Percentiles rank a stretch among this genome's conserved stretches.
phyloP scores from a whole-genome alignment of 345 rosid species.

The Gynandropsis gynandra region DNA sequence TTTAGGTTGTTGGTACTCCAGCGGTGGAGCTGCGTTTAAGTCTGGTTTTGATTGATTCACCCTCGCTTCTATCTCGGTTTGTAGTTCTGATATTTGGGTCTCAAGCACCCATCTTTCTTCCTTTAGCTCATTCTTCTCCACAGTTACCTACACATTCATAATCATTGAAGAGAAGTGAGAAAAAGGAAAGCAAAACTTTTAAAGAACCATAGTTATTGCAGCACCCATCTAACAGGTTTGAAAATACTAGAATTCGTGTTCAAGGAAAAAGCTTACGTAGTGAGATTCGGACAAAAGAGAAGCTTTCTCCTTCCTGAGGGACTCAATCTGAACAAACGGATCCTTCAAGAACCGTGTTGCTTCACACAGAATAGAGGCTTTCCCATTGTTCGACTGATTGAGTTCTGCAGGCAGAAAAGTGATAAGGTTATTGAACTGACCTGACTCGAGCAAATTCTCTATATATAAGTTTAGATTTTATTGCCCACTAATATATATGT shows the following conservation, averaged over 20 bases:
- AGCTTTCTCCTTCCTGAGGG: conserved; percentile 61
- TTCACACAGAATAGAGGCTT: conserved; percentile 67
- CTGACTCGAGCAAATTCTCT: not conserved
- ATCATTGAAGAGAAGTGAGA: not conserved
- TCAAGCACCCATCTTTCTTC: conserved; percentile 72
- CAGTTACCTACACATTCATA: conserved; percentile 38
- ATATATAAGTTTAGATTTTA: too few relatives aligned
- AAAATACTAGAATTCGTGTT: not conserved
- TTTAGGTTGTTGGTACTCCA: conserved; percentile 35
- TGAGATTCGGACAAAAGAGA: conserved; percentile 66
- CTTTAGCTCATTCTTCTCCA: conserved; percentile 73
- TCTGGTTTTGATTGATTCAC: conserved; percentile 44
- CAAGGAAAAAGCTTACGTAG: conserved; percentile 44
- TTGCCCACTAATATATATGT: too few relatives aligned
- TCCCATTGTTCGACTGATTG: conserved; percentile 63
- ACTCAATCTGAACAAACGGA: conserved; percentile 55
- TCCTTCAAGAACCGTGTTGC: conserved; percentile 72
- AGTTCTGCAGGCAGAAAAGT: conserved; percentile 36
- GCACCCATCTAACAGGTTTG: too few relatives aligned
- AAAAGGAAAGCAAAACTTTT: not conserved
- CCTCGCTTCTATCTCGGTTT: conserved; percentile 42
- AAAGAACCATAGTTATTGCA: not conserved
- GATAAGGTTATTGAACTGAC: not conserved
- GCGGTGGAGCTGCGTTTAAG: conserved; percentile 46
- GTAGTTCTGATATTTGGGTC: conserved; percentile 50